Base-by-base conservation (phyloP, 257 asterid genomes). In the Mitragyna speciosa region DNA sequence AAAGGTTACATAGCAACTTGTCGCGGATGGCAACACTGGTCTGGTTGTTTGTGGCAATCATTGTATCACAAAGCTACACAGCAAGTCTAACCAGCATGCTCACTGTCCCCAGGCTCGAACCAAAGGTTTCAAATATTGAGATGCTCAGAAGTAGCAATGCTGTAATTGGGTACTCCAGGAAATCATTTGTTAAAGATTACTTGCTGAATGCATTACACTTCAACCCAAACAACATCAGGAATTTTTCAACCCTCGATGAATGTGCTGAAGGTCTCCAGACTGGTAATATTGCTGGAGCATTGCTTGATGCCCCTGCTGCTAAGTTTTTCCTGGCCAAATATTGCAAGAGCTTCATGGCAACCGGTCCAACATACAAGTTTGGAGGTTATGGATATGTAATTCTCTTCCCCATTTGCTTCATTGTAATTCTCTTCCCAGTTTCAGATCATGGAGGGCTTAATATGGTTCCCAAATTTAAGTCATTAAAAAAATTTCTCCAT, bases 371-470 rank as follows among this genome's bases (percentile, higher is more conserved):
- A 19, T 85, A 77, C 85, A 84, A 75, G 72, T 63, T 78, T 78
- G 89, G 89, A 74, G 91, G 89, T 75, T 87, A 77, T 76, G 89
- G 89, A 81, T 87, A 66, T 69, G 92, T 89, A 87, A 66, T 39
- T 45, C 54, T 20, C 30, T 22, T 59, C 28, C 52, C 78, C 19
- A 26, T 17, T 28, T 2, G 19, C 28, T 69, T n/a, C 70, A 26
- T 24, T 7, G 6, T 12, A 16, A 4, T 20, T 52, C 28, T 31
- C n/a, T n/a, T n/a, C n/a, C n/a, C n/a, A n/a, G 0, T 7, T 15
- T 1, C 67, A 12, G 0, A 30, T 14, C 2, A 14, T 64, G 28
- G 12, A 28, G 39, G 20, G 41, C 69, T 12, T 12, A 64, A 64
- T 4, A 2, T 64, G 41, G 41, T 64, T 28, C 41, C 41, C 11